Evolutionary conservation across 257 asterid species (phyloP).

Genomic region (Coffea canephora): DNA sequence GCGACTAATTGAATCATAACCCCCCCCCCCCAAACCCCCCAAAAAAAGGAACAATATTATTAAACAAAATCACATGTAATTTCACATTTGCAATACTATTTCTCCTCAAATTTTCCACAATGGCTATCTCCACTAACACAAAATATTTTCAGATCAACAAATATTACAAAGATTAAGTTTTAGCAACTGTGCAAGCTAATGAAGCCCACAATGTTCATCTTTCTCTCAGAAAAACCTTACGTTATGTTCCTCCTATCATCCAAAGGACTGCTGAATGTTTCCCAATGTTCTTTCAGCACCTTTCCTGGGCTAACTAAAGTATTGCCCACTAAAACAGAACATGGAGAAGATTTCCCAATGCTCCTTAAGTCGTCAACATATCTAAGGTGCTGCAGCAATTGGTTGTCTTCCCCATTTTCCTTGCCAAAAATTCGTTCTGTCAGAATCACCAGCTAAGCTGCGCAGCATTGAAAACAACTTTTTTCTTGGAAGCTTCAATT

Average conservation of each 20-base stretch:
- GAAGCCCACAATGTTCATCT: not conserved
- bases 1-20: too few species aligned
- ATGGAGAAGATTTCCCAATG: not conserved
- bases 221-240: not conserved
- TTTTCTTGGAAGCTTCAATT: not conserved
- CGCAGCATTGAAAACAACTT: not conserved
- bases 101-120: too few species aligned
- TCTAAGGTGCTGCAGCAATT: not conserved
- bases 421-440: not conserved
- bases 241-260: not conserved
- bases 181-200: too few species aligned
- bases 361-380: not conserved
- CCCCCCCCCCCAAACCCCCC: too few species aligned
- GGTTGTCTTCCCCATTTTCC: not conserved
- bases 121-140: too few species aligned
- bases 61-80: too few species aligned
- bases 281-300: not conserved
- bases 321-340: not conserved
- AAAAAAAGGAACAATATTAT: too few species aligned
- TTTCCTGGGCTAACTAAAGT: not conserved
- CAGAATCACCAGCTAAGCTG: not conserved
- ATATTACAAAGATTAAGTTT: too few species aligned
- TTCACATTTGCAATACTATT: too few species aligned
- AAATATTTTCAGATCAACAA: too few species aligned
- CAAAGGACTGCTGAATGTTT: not conserved